Evolutionary conservation across 768 basidiomycete species (phyloP).

Genomic region (Boletus eberwhitei): DNA sequence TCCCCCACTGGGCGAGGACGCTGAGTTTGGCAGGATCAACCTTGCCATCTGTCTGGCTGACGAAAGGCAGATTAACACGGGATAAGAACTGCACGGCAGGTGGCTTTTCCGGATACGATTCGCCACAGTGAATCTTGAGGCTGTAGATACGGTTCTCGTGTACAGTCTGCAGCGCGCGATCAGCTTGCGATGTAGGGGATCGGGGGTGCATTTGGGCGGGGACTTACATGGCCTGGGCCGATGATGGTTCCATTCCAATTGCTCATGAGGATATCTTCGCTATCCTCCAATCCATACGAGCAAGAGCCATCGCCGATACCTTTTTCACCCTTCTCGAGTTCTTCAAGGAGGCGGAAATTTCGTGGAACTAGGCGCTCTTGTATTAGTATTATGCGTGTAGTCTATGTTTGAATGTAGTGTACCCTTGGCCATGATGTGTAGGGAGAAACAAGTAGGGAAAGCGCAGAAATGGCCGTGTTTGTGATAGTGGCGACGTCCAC

Average conservation of each 20-base stretch:
- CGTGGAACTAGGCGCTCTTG: constrained; percentile 71
- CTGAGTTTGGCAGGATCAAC: constrained; percentile 73
- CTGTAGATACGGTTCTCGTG: constrained; percentile 99
- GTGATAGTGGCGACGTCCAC: neutral
- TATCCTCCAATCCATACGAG: constrained; percentile 93
- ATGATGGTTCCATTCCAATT: constrained; percentile 99
- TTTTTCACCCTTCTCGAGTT: constrained; percentile 99
- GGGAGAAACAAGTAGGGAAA: constrained; percentile 10
- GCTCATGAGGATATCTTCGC: constrained; percentile 96
- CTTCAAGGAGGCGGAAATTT: constrained; percentile 95
- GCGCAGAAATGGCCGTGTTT: neutral
- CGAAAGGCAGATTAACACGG: constrained; percentile 91
- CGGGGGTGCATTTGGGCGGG: neutral
- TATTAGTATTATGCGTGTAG: neutral
- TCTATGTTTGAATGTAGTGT: constrained; percentile 11
- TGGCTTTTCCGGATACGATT: constrained; percentile 69
- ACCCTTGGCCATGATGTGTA: constrained; percentile 52
- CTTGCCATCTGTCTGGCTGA: constrained; percentile 67
- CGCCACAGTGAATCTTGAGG: constrained; percentile 83
- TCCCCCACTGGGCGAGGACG: constrained; percentile 72
- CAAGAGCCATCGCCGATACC: constrained; percentile 98
- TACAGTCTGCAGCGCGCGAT: constrained; percentile 60
- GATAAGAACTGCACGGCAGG: constrained; percentile 85
- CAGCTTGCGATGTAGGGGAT: constrained; percentile 13
- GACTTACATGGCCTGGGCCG: constrained; percentile 90